Base-by-base conservation (phyloP, 345 rosid species). In the Cardamine chenopodiifolia region DNA sequence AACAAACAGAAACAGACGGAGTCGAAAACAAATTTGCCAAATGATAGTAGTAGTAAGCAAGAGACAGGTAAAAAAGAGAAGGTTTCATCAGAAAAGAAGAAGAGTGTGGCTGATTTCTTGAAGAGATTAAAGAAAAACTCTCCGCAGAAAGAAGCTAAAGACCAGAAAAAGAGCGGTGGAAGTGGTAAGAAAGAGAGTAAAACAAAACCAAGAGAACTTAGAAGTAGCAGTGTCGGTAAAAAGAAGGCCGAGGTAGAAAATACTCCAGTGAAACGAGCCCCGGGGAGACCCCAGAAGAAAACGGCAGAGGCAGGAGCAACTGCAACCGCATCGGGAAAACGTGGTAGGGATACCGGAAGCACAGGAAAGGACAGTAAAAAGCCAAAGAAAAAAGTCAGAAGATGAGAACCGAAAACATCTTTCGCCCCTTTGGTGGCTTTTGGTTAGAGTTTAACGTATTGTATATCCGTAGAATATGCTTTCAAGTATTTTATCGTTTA, bases 41-140 rank as follows among this genome's bases (percentile, higher is more conserved):
- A 77, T 9, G 80, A 70, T 12, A 50, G 14, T 39, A 28, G 17
- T 53, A 48, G 47, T 19, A 78, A 78, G 31, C 71, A 71, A 56
- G 84, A 82, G 61, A 66, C 65, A 58, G 40, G 76, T 45, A 80
- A 70, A 71, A 44, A 82, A 4, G 83, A 79, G 53, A 84, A 73
- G 78, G 44, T 70, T 28, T 48, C 84, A 6, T 63, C 77, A 40
- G 86, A 82, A 18, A 91, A 89, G 82, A 89, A 84, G 83, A 77
- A 82, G 78, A 84, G 90, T 22, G 88, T 84, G 2, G 92, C 84
- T 20, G 89, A 87, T 80, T 90, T 88, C 85, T 80, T 88, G 78
- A 84, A 87, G 73, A 85, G 90, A 55, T 76, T 90, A 18, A 83
- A 82, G 89, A 85, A 84, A 42, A 87, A 83, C 70, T 78, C 83